phyloP scores from a whole-genome alignment of 129 eudicot genomes.

The Mikania micrantha region DNA sequence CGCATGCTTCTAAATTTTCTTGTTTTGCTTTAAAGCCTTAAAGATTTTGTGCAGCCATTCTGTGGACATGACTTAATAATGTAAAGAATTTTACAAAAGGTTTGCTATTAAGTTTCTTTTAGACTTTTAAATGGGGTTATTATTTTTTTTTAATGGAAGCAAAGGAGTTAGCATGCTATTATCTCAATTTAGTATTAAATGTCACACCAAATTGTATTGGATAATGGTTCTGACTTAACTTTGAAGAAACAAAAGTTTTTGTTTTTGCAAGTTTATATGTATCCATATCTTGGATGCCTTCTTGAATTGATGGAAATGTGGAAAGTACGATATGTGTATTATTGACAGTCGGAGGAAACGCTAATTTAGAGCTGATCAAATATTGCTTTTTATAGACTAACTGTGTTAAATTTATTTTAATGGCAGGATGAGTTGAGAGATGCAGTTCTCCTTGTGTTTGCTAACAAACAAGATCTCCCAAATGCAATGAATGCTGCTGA shows the following conservation, averaged over 20 bases:
- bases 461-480: conserved; percentile 79
- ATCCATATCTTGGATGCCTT: background rate
- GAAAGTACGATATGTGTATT: background rate
- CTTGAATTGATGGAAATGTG: background rate
- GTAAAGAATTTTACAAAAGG: background rate
- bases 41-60: background rate
- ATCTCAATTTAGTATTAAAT: background rate
- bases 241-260: background rate
- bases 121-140: background rate
- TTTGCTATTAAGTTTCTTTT: background rate
- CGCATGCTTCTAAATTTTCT: background rate
- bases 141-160: background rate
- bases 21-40: background rate
- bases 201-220: background rate
- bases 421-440: conserved; percentile 69
- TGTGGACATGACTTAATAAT: background rate
- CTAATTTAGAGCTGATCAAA: background rate
- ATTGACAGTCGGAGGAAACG: background rate
- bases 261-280: background rate
- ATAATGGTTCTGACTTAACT: too few relatives aligned
- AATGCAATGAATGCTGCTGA: conserved; percentile 83
- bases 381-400: background rate
- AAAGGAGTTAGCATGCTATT: background rate
- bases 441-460: conserved; percentile 73
- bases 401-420: background rate